These are phyloP conservation scores for Amanita molliuscula DNA, from an alignment of 768 basidiomycete genomes.

Conservation along the genomic window DNA sequence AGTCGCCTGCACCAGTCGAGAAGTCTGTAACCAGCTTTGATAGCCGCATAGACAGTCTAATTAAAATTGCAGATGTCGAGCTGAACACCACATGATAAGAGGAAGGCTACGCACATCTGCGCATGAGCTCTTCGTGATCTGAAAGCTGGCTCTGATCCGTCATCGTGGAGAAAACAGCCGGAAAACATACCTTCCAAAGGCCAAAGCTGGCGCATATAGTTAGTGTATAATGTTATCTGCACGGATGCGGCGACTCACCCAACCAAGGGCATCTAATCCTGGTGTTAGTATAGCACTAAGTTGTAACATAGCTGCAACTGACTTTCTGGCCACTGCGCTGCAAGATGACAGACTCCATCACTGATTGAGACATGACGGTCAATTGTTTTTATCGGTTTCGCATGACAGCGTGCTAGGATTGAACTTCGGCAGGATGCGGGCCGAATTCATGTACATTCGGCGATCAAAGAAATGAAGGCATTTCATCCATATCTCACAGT, in stretches of 20 bases:
- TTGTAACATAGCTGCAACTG: slow-evolving; percentile 2
- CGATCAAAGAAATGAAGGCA: too few relatives aligned
- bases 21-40: slow-evolving; percentile 81
- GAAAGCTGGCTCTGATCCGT: too few relatives aligned
- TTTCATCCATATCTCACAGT: too few relatives aligned
- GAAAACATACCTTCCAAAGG: slow-evolving; percentile 51
- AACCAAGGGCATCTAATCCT: slow-evolving; percentile 54
- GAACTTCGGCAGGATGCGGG: too few relatives aligned
- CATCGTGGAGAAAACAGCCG: slow-evolving; percentile 25
- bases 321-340: slow-evolving; percentile 56
- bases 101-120: slow-evolving; percentile 38
- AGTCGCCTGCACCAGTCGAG: slow-evolving; percentile 81
- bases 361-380: slow-evolving; percentile 2
- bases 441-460: too few relatives aligned
- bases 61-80: neutral
- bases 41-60: slow-evolving; percentile 74
- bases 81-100: neutral
- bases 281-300: neutral
- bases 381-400: slow-evolving; percentile 1
- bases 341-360: slow-evolving; percentile 43
- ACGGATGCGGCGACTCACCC: slow-evolving; percentile 32
- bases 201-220: slow-evolving; percentile 36
- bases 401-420: too few relatives aligned
- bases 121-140: slow-evolving; percentile 52
- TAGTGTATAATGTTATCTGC: slow-evolving; percentile 1